A percentile compares a stretch with the other conserved stretches of the same genome.
These are phyloP conservation scores for Globisporangium barbulae DNA, from an alignment of 352 stramenopile genomes.

Conservation along the genomic window DNA sequence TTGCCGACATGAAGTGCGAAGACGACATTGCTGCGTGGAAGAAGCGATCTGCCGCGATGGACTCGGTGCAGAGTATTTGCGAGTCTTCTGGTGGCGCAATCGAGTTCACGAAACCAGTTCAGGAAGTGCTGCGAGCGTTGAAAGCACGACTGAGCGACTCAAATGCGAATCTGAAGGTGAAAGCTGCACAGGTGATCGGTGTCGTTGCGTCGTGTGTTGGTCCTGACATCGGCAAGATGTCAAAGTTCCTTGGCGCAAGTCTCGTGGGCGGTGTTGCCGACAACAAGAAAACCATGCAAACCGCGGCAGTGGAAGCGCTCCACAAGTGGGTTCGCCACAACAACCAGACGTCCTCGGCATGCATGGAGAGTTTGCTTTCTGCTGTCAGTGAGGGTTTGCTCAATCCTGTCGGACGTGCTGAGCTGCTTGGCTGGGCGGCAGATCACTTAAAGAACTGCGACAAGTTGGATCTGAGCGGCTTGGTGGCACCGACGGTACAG, in stretches of 20 bases:
- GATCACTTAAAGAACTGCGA: slow-evolving; percentile 64
- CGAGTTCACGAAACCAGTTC: slow-evolving; percentile 79
- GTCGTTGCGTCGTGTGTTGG: slow-evolving; percentile 73
- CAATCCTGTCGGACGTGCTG: slow-evolving; percentile 76
- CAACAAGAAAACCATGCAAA: slow-evolving; percentile 90
- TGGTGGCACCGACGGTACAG: slow-evolving; percentile 74
- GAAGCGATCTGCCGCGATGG: slow-evolving; percentile 79
- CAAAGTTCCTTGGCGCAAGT: slow-evolving; percentile 68
- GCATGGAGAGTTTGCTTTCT: slow-evolving; percentile 70
- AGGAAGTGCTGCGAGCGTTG: slow-evolving; percentile 68
- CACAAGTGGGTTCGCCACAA: slow-evolving; percentile 85
- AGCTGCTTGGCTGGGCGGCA: slow-evolving; percentile 70
- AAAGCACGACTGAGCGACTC: slow-evolving; percentile 82
- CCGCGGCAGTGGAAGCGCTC: slow-evolving; percentile 67
- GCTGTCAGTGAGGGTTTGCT: slow-evolving; percentile 65
- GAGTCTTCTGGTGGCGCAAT: slow-evolving; percentile 72
- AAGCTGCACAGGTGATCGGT: slow-evolving; percentile 79
- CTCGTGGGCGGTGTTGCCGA: slow-evolving; percentile 73
- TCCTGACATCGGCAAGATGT: slow-evolving; percentile 75
- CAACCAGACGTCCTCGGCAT: slow-evolving; percentile 51
- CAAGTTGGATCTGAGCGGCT: slow-evolving; percentile 60
- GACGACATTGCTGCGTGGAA: slow-evolving; percentile 85
- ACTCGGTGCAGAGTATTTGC: slow-evolving; percentile 73
- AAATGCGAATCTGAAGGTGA: slow-evolving; percentile 87
- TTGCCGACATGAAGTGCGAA: slow-evolving; percentile 84